phyloP scores from a whole-genome alignment of 2,329 filamentous ascomycete species.

The Aspergillus spinulosporus region DNA sequence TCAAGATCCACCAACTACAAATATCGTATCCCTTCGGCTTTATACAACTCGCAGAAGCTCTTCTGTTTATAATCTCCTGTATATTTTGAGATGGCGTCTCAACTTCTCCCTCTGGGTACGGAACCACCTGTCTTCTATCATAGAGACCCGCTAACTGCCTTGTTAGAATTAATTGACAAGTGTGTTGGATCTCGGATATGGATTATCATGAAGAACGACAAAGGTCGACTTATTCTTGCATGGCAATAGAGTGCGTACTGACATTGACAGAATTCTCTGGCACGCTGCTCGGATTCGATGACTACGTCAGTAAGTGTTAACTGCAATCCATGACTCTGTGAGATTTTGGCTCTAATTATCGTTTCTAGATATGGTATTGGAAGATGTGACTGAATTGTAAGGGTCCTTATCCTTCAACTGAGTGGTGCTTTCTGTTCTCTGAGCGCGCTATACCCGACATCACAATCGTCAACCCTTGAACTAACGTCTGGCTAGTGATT shows the following conservation, averaged over 20 bases:
- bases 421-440: too few species aligned
- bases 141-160: conserved; percentile 23
- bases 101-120: conserved; percentile 69
- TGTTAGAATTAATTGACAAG: conserved; percentile 92
- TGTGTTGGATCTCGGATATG: conserved; percentile 97
- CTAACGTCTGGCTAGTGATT: conserved; percentile 65
- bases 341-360: conserved; percentile 22
- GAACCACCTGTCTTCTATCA: conserved; percentile 22
- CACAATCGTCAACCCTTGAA: neutral
- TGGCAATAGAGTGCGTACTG: conserved; percentile 8
- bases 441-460: too few species aligned
- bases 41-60: neutral
- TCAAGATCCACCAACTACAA: conserved; percentile 15
- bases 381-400: conserved; percentile 96
- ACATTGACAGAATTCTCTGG: conserved; percentile 79
- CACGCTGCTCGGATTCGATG: conserved; percentile 91
- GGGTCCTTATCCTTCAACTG: conserved; percentile 29
- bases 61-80: neutral
- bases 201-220: conserved; percentile 99
- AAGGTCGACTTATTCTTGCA: conserved; percentile 61
- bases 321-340: conserved; percentile 1
- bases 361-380: conserved; percentile 85
- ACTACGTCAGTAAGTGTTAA: conserved; percentile 91
- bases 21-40: conserved; percentile 21
- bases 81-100: conserved; percentile 62